Evolutionary conservation across 2,329 filamentous ascomycete genomes (phyloP), one percentile per base, ranked within the genome.

Genomic region (Nemania sp.): DNA sequence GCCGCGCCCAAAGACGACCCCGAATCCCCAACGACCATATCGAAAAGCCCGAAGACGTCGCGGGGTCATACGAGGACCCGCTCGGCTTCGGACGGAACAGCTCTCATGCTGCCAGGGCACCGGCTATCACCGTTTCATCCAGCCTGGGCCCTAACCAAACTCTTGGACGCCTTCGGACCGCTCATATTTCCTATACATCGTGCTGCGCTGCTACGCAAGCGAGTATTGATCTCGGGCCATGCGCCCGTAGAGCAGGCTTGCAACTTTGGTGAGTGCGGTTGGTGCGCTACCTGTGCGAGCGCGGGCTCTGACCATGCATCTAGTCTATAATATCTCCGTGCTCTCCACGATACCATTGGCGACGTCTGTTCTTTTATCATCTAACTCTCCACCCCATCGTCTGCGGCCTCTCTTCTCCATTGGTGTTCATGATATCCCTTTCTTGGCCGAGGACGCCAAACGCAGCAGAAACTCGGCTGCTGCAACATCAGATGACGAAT

Each of bases 271-370:
- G 80, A 48, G 79, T 69, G 12, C 37, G 25, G 2, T 37, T 34
- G 11, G 20, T 12, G 18, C n/a, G 34, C 12, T 17, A 39, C 17
- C 45, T 12, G 37, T 29, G 5, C 35, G 5, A 39, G 35, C 17
- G 17, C 21, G 37, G 40, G 39, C 9, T 47, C 57, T 71, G 53
- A 76, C 69, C 37, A 13, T 32, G 6, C 20, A 11, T n/a, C 17
- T 65, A 94, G 95, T 98, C 64, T 99, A 98, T 77, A 87, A 95
- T 73, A 85, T 98, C 53, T 97, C 94, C n/a, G 84, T 98, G 55
- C 81, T 99, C 35, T 92, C 93, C 46, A 96, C 92, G 68, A 89
- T 98, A 45, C 92, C 95, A 29, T 82, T 88, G 39, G 87, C 89
- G 32, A 83, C 92, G 45, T 81, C 84, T 59, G 87, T 92, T 53